Evolutionary conservation across 129 eudicot genomes (phyloP).

Genomic region (Gnaphalium uliginosum): DNA sequence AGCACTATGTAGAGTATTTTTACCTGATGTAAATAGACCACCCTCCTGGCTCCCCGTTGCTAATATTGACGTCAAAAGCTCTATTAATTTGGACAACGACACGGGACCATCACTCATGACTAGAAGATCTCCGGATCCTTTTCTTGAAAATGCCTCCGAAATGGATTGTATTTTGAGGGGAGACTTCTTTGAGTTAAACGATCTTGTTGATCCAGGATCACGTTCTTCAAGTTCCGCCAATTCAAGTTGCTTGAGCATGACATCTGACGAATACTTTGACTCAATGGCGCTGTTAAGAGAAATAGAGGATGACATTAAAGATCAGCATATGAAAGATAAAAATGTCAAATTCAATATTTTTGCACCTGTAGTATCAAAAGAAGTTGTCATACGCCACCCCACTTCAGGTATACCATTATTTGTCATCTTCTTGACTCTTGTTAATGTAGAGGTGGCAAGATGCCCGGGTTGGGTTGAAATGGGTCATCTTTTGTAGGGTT

Average conservation of each 20-base stretch:
- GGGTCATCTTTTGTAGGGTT: not conserved
- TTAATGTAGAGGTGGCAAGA: not conserved
- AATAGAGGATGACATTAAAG: slow-evolving; percentile 39
- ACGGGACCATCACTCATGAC: slow-evolving; percentile 2
- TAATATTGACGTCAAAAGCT: slow-evolving; percentile 11
- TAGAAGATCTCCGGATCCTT: not conserved
- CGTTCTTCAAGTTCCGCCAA: slow-evolving; percentile 57
- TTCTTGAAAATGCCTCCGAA: slow-evolving; percentile 27
- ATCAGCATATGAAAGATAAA: slow-evolving; percentile 26
- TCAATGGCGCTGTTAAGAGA: slow-evolving; percentile 47
- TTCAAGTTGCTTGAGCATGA: slow-evolving; percentile 51
- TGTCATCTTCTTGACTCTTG: not conserved
- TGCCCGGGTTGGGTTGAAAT: not conserved
- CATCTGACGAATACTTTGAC: slow-evolving; percentile 68
- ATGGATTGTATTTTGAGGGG: slow-evolving; percentile 43
- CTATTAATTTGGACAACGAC: slow-evolving; percentile 13
- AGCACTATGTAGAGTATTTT: slow-evolving; percentile 60
- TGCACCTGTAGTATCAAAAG: slow-evolving; percentile 36
- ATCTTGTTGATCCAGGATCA: slow-evolving; percentile 53
- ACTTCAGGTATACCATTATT: slow-evolving; percentile 20
- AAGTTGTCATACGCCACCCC: slow-evolving; percentile 43
- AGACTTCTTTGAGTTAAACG: slow-evolving; percentile 67
- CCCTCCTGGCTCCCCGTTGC: not conserved
- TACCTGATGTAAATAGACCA: slow-evolving; percentile 29
- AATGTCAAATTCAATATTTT: slow-evolving; percentile 35